Evolutionary conservation across 129 eudicot genomes (phyloP), one percentile per base, ranked within the genome.

Genomic region (Gnaphalium uliginosum): DNA sequence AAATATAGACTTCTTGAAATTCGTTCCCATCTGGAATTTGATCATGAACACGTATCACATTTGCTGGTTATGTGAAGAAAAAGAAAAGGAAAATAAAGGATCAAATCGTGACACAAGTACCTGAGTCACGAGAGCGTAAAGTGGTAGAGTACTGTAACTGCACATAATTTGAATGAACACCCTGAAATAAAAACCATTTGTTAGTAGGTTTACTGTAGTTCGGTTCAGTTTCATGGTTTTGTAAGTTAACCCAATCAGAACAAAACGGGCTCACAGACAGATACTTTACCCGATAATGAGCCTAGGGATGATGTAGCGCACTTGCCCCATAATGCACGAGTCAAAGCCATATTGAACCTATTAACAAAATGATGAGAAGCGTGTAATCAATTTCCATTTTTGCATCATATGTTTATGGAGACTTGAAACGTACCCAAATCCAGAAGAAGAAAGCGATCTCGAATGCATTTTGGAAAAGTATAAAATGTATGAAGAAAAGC

Each of bases 401-500:
- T 48, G 43, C 15, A 25, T 60, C 41, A 18, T 41, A 43, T 68
- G 43, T 61, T 57, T 29, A 25, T 15, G 14, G 2, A 24, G 17
- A 13, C 24, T 22, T 19, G 23, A 68, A 22, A 39, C 33, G 2
- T 79, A 88, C 97, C 97, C 83, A 79, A 22, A 83, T 84, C 92
- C 94, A 91, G 85, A 91, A 88, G 88, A 91, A 91, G 71, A 91
- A 62, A 1, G 94, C 97, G 18, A 91, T 80, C 84, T 89, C 95
- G 43, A 88, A 91, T 15, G 97, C 76, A 69, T 91, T 91, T 66
- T 88, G 94, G 73, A 91, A 91, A 18, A 88, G 87, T 65, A 91
- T 83, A 4, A 86, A 53, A 56, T 86, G 97, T 62, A 91, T 91
- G 76, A 91, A 32, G 13, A 84, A 24, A 62, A 91, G 92, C 56